Conservation (phyloP, 1,284 basidiomycete species). For the Gomphus sp. region DNA sequence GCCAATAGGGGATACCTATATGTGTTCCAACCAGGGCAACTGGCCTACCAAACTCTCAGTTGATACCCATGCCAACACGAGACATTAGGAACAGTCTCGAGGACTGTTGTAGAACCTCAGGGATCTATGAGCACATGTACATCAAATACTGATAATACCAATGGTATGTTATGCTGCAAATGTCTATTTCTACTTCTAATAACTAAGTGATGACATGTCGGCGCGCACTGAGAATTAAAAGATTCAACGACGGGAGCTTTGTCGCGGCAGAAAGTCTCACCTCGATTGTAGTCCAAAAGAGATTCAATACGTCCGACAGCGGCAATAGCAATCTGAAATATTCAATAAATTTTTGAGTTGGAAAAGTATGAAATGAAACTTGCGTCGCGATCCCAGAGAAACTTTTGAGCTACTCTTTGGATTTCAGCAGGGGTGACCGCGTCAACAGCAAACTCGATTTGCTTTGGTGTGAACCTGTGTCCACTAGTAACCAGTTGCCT, state of each 20-base stretch:
- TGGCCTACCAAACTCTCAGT: too few relatives aligned
- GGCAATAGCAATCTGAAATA: slow-evolving; percentile 63
- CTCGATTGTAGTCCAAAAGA: slow-evolving; percentile 70
- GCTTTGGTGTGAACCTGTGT: slow-evolving; percentile 80
- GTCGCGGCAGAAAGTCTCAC: neutral
- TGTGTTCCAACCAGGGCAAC: too few relatives aligned
- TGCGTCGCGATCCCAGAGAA: slow-evolving; percentile 94
- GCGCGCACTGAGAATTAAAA: slow-evolving; percentile 35
- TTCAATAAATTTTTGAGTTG: slow-evolving; percentile 11
- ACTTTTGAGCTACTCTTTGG: slow-evolving; percentile 90
- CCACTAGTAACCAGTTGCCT: slow-evolving; percentile 94
- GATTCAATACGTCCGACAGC: slow-evolving; percentile 85
- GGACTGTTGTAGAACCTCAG: too few relatives aligned
- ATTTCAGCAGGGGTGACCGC: slow-evolving; percentile 86
- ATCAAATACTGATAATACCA: neutral
- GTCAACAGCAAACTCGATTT: slow-evolving; percentile 92
- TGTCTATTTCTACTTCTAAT: slow-evolving; percentile 30
- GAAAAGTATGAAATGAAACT: slow-evolving; percentile 23
- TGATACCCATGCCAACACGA: too few relatives aligned
- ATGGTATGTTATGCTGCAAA: neutral
- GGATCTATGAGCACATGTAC: neutral
- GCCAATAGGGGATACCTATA: too few relatives aligned
- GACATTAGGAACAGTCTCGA: too few relatives aligned
- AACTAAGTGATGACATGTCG: slow-evolving; percentile 73
- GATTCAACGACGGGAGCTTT: neutral